phyloP scores from a whole-genome alignment of 352 stramenopile genomes.

The Globisporangium cylindrosporum region DNA sequence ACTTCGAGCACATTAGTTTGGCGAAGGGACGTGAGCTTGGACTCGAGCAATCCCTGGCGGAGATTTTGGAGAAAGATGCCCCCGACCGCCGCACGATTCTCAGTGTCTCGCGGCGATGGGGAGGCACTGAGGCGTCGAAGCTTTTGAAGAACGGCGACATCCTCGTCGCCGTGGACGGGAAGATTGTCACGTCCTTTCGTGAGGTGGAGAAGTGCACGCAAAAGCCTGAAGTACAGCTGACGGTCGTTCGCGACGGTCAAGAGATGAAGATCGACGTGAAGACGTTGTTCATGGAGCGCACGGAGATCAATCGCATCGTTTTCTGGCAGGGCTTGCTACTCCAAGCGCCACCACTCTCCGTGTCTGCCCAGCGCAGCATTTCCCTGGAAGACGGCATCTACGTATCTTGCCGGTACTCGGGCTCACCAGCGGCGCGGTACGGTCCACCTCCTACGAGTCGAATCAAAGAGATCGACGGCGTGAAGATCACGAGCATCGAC shows the following conservation, averaged over 20 bases:
- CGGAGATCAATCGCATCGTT: slow-evolving; percentile 89
- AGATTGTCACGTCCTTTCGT: slow-evolving; percentile 83
- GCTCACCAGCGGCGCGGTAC: slow-evolving; percentile 87
- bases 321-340: slow-evolving; percentile 90
- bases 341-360: slow-evolving; percentile 84
- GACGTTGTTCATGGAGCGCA: slow-evolving; percentile 75
- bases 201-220: slow-evolving; percentile 82
- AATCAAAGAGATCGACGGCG: slow-evolving; percentile 89
- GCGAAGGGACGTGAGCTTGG: slow-evolving; percentile 87
- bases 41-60: slow-evolving; percentile 71
- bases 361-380: slow-evolving; percentile 82
- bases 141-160: slow-evolving; percentile 84
- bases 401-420: slow-evolving; percentile 84
- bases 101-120: slow-evolving; percentile 72
- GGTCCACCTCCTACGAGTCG: slow-evolving; percentile 84
- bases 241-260: slow-evolving; percentile 80
- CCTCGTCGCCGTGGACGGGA: slow-evolving; percentile 78
- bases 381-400: slow-evolving; percentile 83
- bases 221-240: slow-evolving; percentile 76
- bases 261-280: slow-evolving; percentile 73
- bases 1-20: slow-evolving; percentile 88
- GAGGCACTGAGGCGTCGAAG: slow-evolving; percentile 64
- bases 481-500: slow-evolving; percentile 86
- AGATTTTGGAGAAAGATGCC: slow-evolving; percentile 69
- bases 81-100: slow-evolving; percentile 77